Base-by-base conservation (phyloP, 2,329 filamentous ascomycete species). In the Fusarium devonianum region DNA sequence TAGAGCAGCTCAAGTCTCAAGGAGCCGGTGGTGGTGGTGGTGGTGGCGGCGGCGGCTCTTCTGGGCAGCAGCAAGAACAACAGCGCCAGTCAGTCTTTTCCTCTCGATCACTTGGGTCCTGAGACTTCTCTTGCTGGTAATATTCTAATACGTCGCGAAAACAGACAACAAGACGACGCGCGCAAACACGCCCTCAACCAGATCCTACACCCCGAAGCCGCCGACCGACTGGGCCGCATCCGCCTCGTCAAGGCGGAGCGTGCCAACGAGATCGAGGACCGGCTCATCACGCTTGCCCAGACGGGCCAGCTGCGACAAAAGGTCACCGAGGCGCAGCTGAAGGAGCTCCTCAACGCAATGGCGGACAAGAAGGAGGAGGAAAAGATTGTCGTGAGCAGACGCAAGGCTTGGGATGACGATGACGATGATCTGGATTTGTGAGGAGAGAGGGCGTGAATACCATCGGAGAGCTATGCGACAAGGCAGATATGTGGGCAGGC, bases 161-260 rank as follows among this genome's bases (percentile, higher is more conserved):
- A 46, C 61, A 80, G 74, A 60, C 71, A 76, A 67, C 75, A 83
- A 62, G 81, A 83, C 58, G 89, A 93, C 71, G 87, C 88, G 28
- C 88, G 91, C 51, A 78, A 85, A 65, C 81, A 84, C 51, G 88
- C 97, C 64, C 86, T 99, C 56, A 84, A 83, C 64, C 94, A 97
- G 74, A 97, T 99, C 77, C 90, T 99, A 55, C 87, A 92, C 66
- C 94, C 94, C 61, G 91, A 93, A 68, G 94, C 94, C 13, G 89
- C 91, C 53, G 94, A 99, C 76, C 89, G 94, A 11, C 83, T 99
- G 1, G 91, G 90, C 48, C 90, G 94, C 60, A 97, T 99, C 75
- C 88, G 93, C 23, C 86, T 99, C 53, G 94, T 99, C 69, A 97
- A 97, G 76, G 91, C 92, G 71, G 87, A 88, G 64, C 90, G 94